A percentile compares a stretch with the other conserved stretches of the same genome.
Evolutionary conservation across 257 asterid species (phyloP).

Genomic region (Vinca minor): DNA sequence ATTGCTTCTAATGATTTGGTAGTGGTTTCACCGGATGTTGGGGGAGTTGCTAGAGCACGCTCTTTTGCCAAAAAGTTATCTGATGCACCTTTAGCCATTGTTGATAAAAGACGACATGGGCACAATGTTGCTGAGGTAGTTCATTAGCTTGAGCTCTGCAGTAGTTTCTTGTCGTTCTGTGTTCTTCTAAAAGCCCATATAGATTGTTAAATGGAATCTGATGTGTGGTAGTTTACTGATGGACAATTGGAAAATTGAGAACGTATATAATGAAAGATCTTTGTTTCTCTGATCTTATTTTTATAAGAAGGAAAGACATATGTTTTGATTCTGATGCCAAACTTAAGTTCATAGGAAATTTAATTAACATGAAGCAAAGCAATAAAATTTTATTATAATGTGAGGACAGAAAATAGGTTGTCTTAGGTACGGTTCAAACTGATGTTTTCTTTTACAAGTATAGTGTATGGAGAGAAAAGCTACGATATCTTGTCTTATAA

Average conservation of each 20-base stretch:
- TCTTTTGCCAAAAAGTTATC: constrained; percentile 90
- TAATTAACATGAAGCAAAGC: not conserved
- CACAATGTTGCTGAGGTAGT: constrained; percentile 83
- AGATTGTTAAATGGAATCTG: not conserved
- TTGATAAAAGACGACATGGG: constrained; percentile 87
- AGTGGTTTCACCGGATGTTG: constrained; percentile 95
- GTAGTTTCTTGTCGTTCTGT: not conserved
- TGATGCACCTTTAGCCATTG: constrained; percentile 94
- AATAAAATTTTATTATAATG: not conserved
- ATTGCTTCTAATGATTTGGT: constrained; percentile 67
- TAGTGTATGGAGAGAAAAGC: not conserved
- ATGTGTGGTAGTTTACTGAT: not conserved
- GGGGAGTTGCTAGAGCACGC: constrained; percentile 94
- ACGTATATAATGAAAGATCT: not conserved
- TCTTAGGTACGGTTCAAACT: not conserved
- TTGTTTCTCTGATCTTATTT: not conserved
- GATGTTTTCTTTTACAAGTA: not conserved
- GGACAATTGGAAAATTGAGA: not conserved
- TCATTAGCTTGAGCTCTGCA: constrained; percentile 14
- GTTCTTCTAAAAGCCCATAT: not conserved
- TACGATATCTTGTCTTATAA: not conserved
- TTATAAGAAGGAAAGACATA: not conserved
- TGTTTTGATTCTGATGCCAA: not conserved
- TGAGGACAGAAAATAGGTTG: no score
- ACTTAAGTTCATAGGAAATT: not conserved